Base-by-base conservation (phyloP, 192 early-diverging fungal genomes). In the Coemansia brasiliensis region DNA sequence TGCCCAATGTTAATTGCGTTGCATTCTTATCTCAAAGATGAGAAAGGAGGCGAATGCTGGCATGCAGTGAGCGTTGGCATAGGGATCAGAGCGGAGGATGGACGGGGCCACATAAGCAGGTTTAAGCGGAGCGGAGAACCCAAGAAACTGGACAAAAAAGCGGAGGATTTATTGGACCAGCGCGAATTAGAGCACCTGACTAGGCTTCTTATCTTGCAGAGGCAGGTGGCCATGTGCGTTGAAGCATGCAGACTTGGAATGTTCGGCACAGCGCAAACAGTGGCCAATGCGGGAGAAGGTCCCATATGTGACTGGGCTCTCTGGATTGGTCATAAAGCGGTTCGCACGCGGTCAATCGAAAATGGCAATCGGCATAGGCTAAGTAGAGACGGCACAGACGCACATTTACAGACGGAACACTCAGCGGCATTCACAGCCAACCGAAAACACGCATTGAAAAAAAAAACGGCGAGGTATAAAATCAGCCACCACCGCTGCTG, bases 111-210 rank as follows among this genome's bases (percentile, higher is more conserved):
- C 32, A 35, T 35, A 35, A 35, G 32, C 32, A 35, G 32, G 32
- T 35, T 35, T 35, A 35, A 35, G 32, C 6, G 32, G 32, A 35
- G 32, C 32, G 32, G 32, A 35, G 32, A 5, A 10, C 32, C 32
- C 32, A 35, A 35, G 32, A 35, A 35, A 7, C 32, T 35, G 32
- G 32, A 18, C 40, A n/a, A 18, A 17, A n/a, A n/a, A 4, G 40
- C 40, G 40, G 40, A n/a, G 40, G 40, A 42, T 51, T 51, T 25
- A 17, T 51, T 51, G 27, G 25, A 29, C 27, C 17, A 21, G 49
- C 49, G 49, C 49, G 27, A 26, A 51, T 51, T 51, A 10, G 49
- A 16, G 26, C 49, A 51, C 49, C 49, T 51, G 49, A 51, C 49
- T 27, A 17, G 2, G 17, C n/a, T 18, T 27, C 49, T 51, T 51